These are phyloP conservation scores for Hymenoscyphus infarciens DNA, from an alignment of 2,329 filamentous ascomycete species.

Conservation along the genomic window DNA sequence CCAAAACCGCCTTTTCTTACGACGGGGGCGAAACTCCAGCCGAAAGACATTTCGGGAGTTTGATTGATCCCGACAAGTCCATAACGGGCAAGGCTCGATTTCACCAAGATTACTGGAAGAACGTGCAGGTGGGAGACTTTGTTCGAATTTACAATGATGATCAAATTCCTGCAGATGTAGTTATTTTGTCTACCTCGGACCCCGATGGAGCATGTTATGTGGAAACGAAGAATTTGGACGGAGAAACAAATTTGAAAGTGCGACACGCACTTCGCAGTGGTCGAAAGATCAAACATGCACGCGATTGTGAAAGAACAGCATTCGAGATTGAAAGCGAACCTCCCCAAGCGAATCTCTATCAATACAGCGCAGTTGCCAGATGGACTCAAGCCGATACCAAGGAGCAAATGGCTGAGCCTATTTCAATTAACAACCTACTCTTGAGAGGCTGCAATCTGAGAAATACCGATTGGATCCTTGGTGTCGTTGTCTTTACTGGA, in stretches of 20 bases:
- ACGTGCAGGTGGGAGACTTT: conserved; percentile 90
- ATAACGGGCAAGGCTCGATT: conserved; percentile 73
- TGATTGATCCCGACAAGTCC: conserved; percentile 70
- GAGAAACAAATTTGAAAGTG: conserved; percentile 96
- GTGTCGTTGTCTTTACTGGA: conserved; percentile 89
- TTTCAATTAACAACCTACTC: conserved; percentile 92
- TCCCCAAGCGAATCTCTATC: conserved; percentile 90
- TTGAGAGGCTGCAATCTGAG: conserved; percentile 89
- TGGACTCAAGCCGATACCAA: conserved; percentile 72
- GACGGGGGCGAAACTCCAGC: conserved; percentile 36
- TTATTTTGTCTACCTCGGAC: conserved; percentile 90
- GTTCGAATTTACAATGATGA: conserved; percentile 96
- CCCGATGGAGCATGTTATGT: conserved; percentile 93
- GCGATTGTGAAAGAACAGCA: conserved; percentile 84
- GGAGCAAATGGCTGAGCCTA: conserved; percentile 83
- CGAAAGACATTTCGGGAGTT: conserved; percentile 55
- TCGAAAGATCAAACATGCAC: conserved; percentile 76
- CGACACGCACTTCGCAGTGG: conserved; percentile 86
- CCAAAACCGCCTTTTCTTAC: conserved; percentile 36
- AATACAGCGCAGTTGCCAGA: conserved; percentile 84
- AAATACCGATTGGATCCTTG: conserved; percentile 95
- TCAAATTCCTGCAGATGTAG: conserved; percentile 87
- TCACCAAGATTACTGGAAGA: conserved; percentile 94
- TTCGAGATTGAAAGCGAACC: conserved; percentile 88
- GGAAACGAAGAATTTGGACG: conserved; percentile 96